Percentiles rank a stretch among this genome's conserved stretches.
phyloP scores from a whole-genome alignment of 140 eudicot species.

The Flaveria floridana region DNA sequence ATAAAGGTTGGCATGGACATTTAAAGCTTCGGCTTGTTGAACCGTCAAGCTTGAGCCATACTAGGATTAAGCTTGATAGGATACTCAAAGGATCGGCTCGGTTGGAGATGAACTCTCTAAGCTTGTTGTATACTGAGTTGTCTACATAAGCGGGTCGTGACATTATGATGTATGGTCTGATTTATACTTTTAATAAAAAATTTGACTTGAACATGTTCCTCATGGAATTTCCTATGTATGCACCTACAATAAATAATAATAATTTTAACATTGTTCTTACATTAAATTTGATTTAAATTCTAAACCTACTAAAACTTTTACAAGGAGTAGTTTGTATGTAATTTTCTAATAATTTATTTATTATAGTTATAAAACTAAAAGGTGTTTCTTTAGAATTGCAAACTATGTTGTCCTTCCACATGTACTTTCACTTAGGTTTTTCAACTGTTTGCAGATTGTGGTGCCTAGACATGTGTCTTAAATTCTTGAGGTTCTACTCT shows the following conservation, averaged over 20 bases:
- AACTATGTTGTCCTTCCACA: conserved; percentile 8
- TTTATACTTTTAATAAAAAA: background rate
- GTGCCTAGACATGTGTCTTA: conserved; percentile 14
- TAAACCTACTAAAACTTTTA: background rate
- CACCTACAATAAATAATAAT: background rate
- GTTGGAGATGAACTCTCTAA: background rate
- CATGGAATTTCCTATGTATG: background rate
- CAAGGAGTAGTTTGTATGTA: background rate
- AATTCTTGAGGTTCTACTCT: conserved; percentile 1
- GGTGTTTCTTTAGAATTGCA: background rate
- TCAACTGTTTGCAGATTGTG: background rate
- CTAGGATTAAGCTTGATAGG: background rate
- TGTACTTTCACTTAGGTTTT: conserved; percentile 1
- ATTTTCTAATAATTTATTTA: too few relatives aligned
- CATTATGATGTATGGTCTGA: background rate
- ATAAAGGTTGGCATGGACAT: background rate
- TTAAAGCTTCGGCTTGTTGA: background rate
- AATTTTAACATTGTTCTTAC: too few relatives aligned
- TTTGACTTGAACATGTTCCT: background rate
- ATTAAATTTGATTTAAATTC: background rate
- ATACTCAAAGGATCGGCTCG: background rate
- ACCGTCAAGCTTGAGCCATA: background rate
- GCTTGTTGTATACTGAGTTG: background rate
- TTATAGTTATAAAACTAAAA: background rate
- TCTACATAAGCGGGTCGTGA: background rate